phyloP scores from a whole-genome alignment of 148 eudicot species.

The Fagopyrum tataricum region DNA sequence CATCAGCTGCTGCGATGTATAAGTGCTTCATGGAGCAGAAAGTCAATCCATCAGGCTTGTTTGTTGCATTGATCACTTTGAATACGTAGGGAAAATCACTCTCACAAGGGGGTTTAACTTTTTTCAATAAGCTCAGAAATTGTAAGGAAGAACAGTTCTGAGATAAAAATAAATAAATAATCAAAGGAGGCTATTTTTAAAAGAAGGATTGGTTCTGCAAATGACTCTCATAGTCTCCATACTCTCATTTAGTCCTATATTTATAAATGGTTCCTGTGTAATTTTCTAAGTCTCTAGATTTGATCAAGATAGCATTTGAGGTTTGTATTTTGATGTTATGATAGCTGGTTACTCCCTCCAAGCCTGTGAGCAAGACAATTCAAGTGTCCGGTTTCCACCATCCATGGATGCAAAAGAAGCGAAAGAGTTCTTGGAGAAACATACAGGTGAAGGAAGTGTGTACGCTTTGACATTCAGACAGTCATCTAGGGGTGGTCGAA shows the following conservation, averaged over 20 bases:
- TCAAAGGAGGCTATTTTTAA: too few species aligned
- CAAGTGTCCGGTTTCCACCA: slow-evolving; percentile 32
- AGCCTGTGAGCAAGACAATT: slow-evolving; percentile 29
- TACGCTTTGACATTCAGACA: slow-evolving; percentile 29
- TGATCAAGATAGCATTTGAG: not conserved
- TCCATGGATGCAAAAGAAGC: slow-evolving; percentile 23
- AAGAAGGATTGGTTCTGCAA: not conserved
- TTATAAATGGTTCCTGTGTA: not conserved
- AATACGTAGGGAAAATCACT: too few species aligned
- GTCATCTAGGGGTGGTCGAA: slow-evolving; percentile 25
- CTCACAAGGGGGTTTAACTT: too few species aligned
- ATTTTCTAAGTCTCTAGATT: too few species aligned
- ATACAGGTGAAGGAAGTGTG: slow-evolving; percentile 30
- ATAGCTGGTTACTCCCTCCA: not conserved
- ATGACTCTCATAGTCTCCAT: not conserved
- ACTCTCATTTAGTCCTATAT: too few species aligned
- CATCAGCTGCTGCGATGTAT: too few species aligned
- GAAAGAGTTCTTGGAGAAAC: slow-evolving; percentile 22
- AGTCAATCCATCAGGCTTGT: too few species aligned
- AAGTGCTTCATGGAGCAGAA: too few species aligned
- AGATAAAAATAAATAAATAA: too few species aligned
- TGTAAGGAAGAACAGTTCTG: too few species aligned
- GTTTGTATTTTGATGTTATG: not conserved
- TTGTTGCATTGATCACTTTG: too few species aligned
- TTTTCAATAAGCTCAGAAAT: too few species aligned